Conservation (phyloP, 257 asterid species). For the Solanum rostratum region DNA sequence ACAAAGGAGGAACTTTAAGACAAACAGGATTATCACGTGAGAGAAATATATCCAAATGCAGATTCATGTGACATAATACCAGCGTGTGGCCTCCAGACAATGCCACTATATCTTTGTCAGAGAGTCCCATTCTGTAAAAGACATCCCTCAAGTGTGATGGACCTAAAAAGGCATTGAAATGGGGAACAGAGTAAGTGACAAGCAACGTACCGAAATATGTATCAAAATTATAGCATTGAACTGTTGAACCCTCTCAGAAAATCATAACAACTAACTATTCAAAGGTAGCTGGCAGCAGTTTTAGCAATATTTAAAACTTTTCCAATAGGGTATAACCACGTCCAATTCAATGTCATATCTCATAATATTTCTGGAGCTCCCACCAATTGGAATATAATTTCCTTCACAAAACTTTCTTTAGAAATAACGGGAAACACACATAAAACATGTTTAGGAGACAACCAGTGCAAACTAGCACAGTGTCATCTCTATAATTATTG, state of each 20-base stretch:
- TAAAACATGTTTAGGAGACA: not conserved
- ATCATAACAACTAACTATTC: not conserved
- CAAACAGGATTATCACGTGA: not conserved
- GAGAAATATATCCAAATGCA: not conserved
- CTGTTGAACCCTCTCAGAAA: not conserved
- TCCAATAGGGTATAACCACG: not conserved
- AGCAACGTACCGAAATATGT: not conserved
- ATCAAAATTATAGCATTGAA: not conserved
- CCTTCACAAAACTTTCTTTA: not conserved
- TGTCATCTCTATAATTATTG: not conserved
- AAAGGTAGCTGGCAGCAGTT: not conserved
- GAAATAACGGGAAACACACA: not conserved
- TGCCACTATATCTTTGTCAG: conserved; percentile 69
- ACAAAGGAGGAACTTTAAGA: not conserved
- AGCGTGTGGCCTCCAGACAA: conserved; percentile 84
- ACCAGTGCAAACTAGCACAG: not conserved
- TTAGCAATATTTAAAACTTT: not conserved
- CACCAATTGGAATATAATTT: not conserved
- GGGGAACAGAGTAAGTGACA: not conserved
- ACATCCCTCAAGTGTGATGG: conserved; percentile 59
- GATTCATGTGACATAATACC: conserved; percentile 25
- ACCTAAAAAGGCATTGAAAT: conserved; percentile 19
- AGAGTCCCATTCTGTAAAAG: conserved; percentile 72
- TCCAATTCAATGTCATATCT: not conserved
- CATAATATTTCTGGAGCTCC: not conserved